A percentile compares a stretch with the other conserved stretches of the same genome.
Evolutionary conservation across 345 rosid genomes (phyloP).

Genomic region (Eucalyptus caleyi): DNA sequence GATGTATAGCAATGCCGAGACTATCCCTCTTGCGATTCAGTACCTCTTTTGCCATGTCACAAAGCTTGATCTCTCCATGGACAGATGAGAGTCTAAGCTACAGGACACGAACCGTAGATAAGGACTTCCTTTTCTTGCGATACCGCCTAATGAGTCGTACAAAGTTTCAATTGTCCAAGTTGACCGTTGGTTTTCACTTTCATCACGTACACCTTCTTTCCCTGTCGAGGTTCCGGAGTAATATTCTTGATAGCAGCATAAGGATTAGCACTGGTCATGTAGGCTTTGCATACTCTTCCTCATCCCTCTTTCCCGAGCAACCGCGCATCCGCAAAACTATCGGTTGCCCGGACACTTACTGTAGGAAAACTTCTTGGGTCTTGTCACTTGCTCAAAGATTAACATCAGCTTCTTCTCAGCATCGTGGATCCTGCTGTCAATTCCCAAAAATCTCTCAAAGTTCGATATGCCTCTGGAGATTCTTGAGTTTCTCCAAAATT

Average conservation of each 20-base stretch:
- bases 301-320: background rate
- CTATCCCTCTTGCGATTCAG: background rate
- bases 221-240: background rate
- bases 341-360: background rate
- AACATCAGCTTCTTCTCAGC: background rate
- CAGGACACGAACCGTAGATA: background rate
- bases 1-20: background rate
- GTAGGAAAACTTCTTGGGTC: background rate
- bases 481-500: background rate
- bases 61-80: background rate
- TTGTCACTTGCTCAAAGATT: background rate
- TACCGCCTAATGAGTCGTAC: background rate
- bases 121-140: background rate
- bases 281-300: background rate
- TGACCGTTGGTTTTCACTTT: background rate
- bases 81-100: background rate
- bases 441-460: background rate
- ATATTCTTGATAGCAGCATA: background rate
- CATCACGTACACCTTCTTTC: background rate
- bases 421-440: background rate
- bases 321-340: background rate
- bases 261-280: background rate
- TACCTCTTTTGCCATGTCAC: background rate
- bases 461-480: background rate
- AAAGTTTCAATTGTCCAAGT: accelerated